Evolutionary conservation across 768 basidiomycete species (phyloP).

Genomic region (Rhizopogon sp.): DNA sequence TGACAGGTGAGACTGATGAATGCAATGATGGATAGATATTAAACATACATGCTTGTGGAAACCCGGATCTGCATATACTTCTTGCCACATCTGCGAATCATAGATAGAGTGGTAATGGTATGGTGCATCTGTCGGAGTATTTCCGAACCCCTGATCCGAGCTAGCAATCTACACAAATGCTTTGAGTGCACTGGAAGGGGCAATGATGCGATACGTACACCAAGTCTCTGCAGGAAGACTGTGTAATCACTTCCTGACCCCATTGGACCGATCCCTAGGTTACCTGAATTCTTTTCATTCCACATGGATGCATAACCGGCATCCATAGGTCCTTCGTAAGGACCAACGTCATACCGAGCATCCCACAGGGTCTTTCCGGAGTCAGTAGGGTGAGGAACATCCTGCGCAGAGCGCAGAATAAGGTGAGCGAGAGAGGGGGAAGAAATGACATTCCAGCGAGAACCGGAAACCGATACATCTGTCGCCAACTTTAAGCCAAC

Average conservation of each 20-base stretch:
- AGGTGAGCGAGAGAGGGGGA: conserved; percentile 68
- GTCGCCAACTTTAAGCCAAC: neutral
- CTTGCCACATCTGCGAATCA: conserved; percentile 69
- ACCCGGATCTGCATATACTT: conserved; percentile 69
- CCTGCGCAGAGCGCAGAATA: conserved; percentile 45
- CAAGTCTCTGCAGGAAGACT: conserved; percentile 80
- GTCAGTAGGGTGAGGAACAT: conserved; percentile 54
- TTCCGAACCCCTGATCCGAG: conserved; percentile 24
- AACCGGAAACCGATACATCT: conserved; percentile 54
- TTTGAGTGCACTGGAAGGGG: neutral
- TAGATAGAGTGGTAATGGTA: conserved; percentile 80
- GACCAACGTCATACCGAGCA: conserved; percentile 48
- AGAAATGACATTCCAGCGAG: conserved; percentile 42
- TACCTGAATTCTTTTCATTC: conserved; percentile 27
- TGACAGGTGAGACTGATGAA: neutral
- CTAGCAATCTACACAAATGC: conserved; percentile 27
- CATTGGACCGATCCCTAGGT: conserved; percentile 42
- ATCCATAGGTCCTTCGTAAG: conserved; percentile 40
- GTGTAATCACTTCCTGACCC: conserved; percentile 92
- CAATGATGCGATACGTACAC: conserved; percentile 35
- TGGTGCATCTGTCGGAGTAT: conserved; percentile 46
- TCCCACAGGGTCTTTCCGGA: conserved; percentile 52
- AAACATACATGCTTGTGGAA: conserved; percentile 53
- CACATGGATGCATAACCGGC: conserved; percentile 38
- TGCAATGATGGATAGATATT: neutral